Percentiles rank a stretch among this genome's conserved stretches.
Evolutionary conservation across 495 filamentous ascomycete species (phyloP).

Genomic region (Aspergillus kassunensis): DNA sequence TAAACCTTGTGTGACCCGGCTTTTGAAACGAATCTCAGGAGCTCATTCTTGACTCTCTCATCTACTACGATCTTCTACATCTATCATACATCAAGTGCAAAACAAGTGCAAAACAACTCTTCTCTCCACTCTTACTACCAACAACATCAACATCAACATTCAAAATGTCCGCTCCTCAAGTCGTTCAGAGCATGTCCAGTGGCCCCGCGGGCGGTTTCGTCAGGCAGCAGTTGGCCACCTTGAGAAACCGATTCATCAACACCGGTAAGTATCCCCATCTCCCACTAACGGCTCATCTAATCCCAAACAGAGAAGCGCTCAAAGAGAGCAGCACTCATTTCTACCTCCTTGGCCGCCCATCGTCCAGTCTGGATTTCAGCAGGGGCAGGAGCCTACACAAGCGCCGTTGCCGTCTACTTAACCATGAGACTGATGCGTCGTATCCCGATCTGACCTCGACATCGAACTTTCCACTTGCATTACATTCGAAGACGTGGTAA

Average conservation of each 20-base stretch:
- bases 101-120: neutral
- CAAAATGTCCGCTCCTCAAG: slow-evolving; percentile 23
- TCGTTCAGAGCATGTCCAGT: slow-evolving; percentile 19
- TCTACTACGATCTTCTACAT: neutral
- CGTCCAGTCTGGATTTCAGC: slow-evolving; percentile 42
- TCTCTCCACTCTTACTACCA: no score
- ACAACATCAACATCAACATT: neutral
- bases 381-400: slow-evolving; percentile 38
- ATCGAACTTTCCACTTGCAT: neutral
- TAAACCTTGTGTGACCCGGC: slow-evolving; percentile 18
- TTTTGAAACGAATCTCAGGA: neutral
- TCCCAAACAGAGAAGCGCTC: slow-evolving; percentile 25
- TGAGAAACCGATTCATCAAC: slow-evolving; percentile 19
- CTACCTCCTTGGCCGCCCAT: slow-evolving; percentile 37
- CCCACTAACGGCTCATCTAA: neutral
- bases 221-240: slow-evolving; percentile 17
- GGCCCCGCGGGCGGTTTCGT: slow-evolving; percentile 18
- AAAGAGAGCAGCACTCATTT: slow-evolving; percentile 29
- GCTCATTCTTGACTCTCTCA: neutral
- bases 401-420: slow-evolving; percentile 34
- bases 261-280: slow-evolving; percentile 14
- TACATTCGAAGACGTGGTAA: slow-evolving; percentile 1
- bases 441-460: neutral
- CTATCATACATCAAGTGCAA: neutral
- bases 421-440: slow-evolving; percentile 37